Evolutionary conservation across 2,329 filamentous ascomycete genomes (phyloP), one percentile per base, ranked within the genome.

Genomic region (Hansfordia pulvinata): DNA sequence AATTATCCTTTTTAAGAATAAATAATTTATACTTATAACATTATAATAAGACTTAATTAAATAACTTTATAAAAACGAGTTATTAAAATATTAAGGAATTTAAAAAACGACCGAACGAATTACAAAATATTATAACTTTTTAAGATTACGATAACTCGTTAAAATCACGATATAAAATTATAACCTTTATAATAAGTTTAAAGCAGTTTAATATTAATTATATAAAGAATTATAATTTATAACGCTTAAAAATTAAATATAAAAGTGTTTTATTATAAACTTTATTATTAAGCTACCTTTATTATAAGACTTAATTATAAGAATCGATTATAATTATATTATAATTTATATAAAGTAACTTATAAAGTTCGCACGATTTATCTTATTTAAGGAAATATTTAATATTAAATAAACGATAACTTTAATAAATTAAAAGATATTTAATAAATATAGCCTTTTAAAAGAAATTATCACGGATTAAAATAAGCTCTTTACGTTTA

Each of bases 401-500:
- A 23, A 6, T 7, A 13, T 14, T 8, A 23, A 23, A 23, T 13
- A 23, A 20, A 9, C 12, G 3, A 19, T 25, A 21, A 4, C 10
- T n/a, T 4, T 22, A 10, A 6, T 28, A 10, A 22, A 31, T 13
- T 18, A 25, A 25, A 11, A 22, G 28, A 13, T 17, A 24, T 25
- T 25, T 25, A 25, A 8, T 17, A 14, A 29, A 17, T 20, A 24
- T 17, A 17, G 11, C 10, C n/a, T 29, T 18, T 16, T 6, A 17
- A 11, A 27, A 4, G 16, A 24, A n/a, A 17, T 27, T 12, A 20
- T 30, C 4, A 27, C 10, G 12, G 20, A 30, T 12, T 9, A 17
- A 25, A 11, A 29, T 25, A 29, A 29, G 10, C 8, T 20, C 14
- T 29, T 29, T 25, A 29, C 17, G 4, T 8, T 12, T 10, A 24